Conservation (phyloP, 108 stramenopile species). For the Cyclotella atomus region DNA sequence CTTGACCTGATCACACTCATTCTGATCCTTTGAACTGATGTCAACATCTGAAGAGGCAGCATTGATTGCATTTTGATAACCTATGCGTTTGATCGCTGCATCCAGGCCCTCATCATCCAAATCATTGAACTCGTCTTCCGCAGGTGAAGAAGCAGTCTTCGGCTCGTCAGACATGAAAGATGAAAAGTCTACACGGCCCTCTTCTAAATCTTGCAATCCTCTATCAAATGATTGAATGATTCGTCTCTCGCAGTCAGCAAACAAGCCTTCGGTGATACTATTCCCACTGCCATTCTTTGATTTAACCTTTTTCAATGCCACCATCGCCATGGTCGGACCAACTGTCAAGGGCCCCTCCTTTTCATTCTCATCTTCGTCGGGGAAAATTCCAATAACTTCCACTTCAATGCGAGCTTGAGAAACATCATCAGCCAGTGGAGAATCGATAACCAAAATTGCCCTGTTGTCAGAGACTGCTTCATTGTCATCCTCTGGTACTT, state of each 20-base stretch:
- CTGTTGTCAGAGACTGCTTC: slow-evolving; percentile 27
- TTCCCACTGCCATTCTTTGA: slow-evolving; percentile 13
- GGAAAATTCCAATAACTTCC: slow-evolving; percentile 79
- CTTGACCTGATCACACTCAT: neutral
- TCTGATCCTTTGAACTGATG: slow-evolving; percentile 8
- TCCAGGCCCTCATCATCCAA: slow-evolving; percentile 35
- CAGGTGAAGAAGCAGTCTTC: neutral
- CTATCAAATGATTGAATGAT: slow-evolving; percentile 76
- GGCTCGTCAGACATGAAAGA: neutral
- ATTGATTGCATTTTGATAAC: slow-evolving; percentile 47
- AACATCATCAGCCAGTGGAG: slow-evolving; percentile 63
- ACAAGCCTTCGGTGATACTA: slow-evolving; percentile 48
- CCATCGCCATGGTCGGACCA: slow-evolving; percentile 79
- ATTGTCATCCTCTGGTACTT: slow-evolving; percentile 23
- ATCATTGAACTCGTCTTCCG: slow-evolving; percentile 10
- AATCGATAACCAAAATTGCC: slow-evolving; percentile 67
- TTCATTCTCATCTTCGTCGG: slow-evolving; percentile 35
- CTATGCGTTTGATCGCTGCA: slow-evolving; percentile 35
- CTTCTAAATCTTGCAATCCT: slow-evolving; percentile 73
- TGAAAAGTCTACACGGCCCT: slow-evolving; percentile 52
- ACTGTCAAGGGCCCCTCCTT: neutral
- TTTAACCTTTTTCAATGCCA: slow-evolving; percentile 53
- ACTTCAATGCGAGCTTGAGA: slow-evolving; percentile 69
- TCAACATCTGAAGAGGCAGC: slow-evolving; percentile 47
- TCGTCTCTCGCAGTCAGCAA: slow-evolving; percentile 72